Percentiles rank a stretch among this genome's conserved stretches.
Evolutionary conservation across 805 yeast genomes (phyloP).

Genomic region (Saccharomycopsis selenospora): DNA sequence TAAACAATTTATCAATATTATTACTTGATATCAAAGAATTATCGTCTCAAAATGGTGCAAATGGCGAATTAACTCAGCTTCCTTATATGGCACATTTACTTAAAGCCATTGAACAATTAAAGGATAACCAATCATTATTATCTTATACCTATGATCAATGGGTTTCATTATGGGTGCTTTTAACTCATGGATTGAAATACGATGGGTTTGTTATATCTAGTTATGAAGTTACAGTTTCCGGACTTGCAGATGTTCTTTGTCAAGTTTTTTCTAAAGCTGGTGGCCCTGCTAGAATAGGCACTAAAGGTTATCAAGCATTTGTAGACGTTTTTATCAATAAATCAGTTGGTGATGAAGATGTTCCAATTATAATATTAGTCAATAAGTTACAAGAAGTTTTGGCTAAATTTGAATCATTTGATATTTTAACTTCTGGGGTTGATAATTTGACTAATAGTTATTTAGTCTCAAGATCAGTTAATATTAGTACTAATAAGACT

Average conservation of each 20-base stretch:
- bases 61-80: not conserved
- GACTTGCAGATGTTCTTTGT: conserved; percentile 43
- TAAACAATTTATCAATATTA: not conserved
- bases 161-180: conserved; percentile 32
- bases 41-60: not conserved
- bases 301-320: conserved; percentile 40
- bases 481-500: conserved; percentile 37
- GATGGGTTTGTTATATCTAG: conserved; percentile 44
- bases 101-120: conserved; percentile 22
- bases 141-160: conserved; percentile 27
- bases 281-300: conserved; percentile 25
- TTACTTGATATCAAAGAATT: not conserved
- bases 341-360: conserved; percentile 22
- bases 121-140: conserved; percentile 8
- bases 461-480: conserved; percentile 1
- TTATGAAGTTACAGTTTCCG: conserved; percentile 68
- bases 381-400: conserved; percentile 63
- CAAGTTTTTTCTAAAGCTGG: conserved; percentile 28
- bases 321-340: conserved; percentile 27
- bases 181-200: conserved; percentile 31
- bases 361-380: conserved; percentile 40
- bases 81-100: conserved; percentile 25
- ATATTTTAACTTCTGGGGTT: conserved; percentile 36
- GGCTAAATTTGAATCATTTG: conserved; percentile 67
- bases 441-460: conserved; percentile 27